Evolutionary conservation across 305 asterid species (phyloP).

Genomic region (Ilex paraguariensis): DNA sequence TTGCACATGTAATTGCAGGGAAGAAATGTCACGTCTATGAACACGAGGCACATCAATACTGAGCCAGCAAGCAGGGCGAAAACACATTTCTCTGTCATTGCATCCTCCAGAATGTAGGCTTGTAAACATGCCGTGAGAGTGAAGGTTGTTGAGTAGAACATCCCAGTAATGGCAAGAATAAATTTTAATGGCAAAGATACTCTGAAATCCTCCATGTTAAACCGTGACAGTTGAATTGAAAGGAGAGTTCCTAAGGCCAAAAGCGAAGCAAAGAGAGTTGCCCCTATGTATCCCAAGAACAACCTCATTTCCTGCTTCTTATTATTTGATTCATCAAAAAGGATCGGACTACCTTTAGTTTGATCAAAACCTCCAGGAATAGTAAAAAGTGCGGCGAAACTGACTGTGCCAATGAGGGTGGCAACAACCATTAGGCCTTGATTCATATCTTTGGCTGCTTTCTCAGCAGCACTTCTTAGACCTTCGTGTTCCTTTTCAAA

Average conservation of each 20-base stretch:
- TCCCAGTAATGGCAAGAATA: background rate
- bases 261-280: background rate
- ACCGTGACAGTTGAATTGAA: background rate
- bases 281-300: background rate
- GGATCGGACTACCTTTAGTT: background rate
- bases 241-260: background rate
- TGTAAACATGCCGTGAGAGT: background rate
- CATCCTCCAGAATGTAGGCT: background rate
- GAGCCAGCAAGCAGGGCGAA: background rate
- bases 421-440: background rate
- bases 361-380: background rate
- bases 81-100: background rate
- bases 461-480: background rate
- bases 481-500: background rate
- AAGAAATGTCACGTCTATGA: background rate
- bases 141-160: background rate
- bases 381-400: background rate
- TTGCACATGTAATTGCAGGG: background rate
- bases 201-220: background rate
- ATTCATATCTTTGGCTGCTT: background rate
- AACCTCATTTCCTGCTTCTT: background rate
- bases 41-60: background rate
- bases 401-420: background rate
- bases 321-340: no score
- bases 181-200: background rate